Evolutionary conservation across 805 yeast genomes (phyloP).

Genomic region (Kodamaea lidongshanica): DNA sequence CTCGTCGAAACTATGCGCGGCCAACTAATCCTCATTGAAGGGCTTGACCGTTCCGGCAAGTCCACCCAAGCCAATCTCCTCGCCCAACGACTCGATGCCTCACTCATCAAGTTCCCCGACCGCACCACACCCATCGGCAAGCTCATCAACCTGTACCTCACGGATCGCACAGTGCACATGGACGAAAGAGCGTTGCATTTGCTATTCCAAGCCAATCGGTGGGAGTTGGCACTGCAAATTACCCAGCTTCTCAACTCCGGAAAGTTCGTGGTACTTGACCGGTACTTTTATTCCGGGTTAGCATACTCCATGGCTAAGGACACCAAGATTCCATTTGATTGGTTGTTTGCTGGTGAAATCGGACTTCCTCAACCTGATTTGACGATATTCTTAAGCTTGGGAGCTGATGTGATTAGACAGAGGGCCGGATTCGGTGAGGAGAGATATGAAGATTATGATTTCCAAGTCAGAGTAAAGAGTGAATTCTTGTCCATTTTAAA

Average conservation of each 20-base stretch:
- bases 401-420: slow-evolving; percentile 34
- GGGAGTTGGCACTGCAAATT: slow-evolving; percentile 68
- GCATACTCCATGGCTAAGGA: slow-evolving; percentile 85
- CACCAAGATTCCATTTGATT: slow-evolving; percentile 50
- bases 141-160: slow-evolving; percentile 68
- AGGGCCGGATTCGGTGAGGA: slow-evolving; percentile 93
- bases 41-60: slow-evolving; percentile 92
- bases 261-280: slow-evolving; percentile 60
- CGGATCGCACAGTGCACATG: slow-evolving; percentile 42
- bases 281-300: slow-evolving; percentile 89
- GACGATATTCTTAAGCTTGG: slow-evolving; percentile 66
- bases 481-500: slow-evolving; percentile 49
- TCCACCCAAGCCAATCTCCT: slow-evolving; percentile 64
- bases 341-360: slow-evolving; percentile 78
- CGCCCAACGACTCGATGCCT: slow-evolving; percentile 15
- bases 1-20: slow-evolving; percentile 45
- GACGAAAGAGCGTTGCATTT: slow-evolving; percentile 82
- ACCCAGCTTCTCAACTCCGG: slow-evolving; percentile 45
- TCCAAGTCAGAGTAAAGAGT: slow-evolving; percentile 65
- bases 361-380: slow-evolving; percentile 87
- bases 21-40: slow-evolving; percentile 75
- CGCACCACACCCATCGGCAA: slow-evolving; percentile 77
- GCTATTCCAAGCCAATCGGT: slow-evolving; percentile 85
- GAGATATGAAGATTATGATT: slow-evolving; percentile 69
- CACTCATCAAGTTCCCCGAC: slow-evolving; percentile 77